Base-by-base conservation (phyloP, 2,329 filamentous ascomycete genomes). In the Plenodomus biglobosus region DNA sequence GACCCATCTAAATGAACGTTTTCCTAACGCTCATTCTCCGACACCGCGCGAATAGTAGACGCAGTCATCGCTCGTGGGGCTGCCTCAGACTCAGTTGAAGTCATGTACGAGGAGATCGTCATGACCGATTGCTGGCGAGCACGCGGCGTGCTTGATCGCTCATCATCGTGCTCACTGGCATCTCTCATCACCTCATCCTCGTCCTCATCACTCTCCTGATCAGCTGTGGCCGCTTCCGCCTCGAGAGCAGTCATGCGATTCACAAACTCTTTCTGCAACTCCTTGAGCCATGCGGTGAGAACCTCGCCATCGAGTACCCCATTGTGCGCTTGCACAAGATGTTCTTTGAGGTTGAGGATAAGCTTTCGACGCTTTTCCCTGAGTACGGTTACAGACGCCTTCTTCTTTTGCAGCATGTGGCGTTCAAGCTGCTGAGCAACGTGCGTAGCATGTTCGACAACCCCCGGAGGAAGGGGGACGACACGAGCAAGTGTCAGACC, bases 401-500 rank as follows among this genome's bases (percentile, higher is more conserved):
- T 80, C 58, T 82, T 84, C 55, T 78, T 84, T 20, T 77, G 77
- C 47, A 84, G 80, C 17, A 79, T 76, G 18, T 80, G 80, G 8
- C 75, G 72, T 35, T 84, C 78, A 6, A 96, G 73, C 18, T 80
- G 79, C 2, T 77, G 75, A 0, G 88, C 84, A 3, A 94, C 84
- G 0, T 74, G 64, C 52, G 87, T 83, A 0, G 92, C 92, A 24
- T 81, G 78, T 6, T 85, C 74, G 2, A 95, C 75, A 2, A 96
- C 82, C 1, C 73, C 72, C 0, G 78, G 68, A 0, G 92, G 90
- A 6, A 96, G 79, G 0, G 87, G 85, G 19, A 94, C 78, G 0
- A 90, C 81, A 24, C 83, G 83, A 0, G 92, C 91, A 3, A 96
- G 79, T 0, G 85, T 80, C n/a, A 96, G 80, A 0, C 94, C 94